phyloP scores from a whole-genome alignment of 1,284 basidiomycete species.

The Meira nashicola region DNA sequence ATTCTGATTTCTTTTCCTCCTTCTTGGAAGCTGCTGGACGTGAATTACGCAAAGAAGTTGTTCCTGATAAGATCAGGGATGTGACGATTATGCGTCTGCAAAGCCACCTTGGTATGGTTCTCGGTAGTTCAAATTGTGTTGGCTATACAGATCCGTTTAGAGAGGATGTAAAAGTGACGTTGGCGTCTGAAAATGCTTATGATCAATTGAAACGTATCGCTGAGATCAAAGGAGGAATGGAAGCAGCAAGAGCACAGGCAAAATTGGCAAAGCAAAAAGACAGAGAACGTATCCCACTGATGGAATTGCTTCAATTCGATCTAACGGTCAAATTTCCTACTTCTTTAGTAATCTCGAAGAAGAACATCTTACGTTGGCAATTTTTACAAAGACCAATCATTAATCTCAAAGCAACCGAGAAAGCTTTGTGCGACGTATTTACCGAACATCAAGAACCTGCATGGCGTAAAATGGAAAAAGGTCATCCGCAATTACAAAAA shows the following conservation, averaged over 20 bases:
- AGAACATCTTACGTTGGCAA: conserved; percentile 51
- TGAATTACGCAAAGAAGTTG: conserved; percentile 46
- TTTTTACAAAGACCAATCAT: conserved; percentile 47
- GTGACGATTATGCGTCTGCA: conserved; percentile 44
- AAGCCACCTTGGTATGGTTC: conserved; percentile 49
- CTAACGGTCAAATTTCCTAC: conserved; percentile 50
- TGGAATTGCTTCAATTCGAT: conserved; percentile 48
- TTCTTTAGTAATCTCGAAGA: conserved; percentile 51
- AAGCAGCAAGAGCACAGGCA: conserved; percentile 38
- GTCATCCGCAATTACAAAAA: conserved; percentile 26
- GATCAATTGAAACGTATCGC: conserved; percentile 51
- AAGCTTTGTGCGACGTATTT: conserved; percentile 43
- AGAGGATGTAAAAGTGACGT: conserved; percentile 48
- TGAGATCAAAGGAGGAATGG: conserved; percentile 50
- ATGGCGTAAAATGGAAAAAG: conserved; percentile 8
- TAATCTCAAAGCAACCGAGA: conserved; percentile 47
- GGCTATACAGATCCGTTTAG: conserved; percentile 47
- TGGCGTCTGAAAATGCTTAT: conserved; percentile 47
- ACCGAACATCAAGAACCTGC: conserved; percentile 23
- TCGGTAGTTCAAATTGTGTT: conserved; percentile 45
- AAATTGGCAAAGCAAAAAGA: conserved; percentile 1
- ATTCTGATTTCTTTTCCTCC: conserved; percentile 47
- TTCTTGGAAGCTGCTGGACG: conserved; percentile 47
- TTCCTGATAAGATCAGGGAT: conserved; percentile 55
- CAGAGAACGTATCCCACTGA: conserved; percentile 12